A percentile compares a stretch with the other conserved stretches of the same genome.
Conservation (phyloP, 108 stramenopile species). For the Nannochloropsis gaditana region DNA sequence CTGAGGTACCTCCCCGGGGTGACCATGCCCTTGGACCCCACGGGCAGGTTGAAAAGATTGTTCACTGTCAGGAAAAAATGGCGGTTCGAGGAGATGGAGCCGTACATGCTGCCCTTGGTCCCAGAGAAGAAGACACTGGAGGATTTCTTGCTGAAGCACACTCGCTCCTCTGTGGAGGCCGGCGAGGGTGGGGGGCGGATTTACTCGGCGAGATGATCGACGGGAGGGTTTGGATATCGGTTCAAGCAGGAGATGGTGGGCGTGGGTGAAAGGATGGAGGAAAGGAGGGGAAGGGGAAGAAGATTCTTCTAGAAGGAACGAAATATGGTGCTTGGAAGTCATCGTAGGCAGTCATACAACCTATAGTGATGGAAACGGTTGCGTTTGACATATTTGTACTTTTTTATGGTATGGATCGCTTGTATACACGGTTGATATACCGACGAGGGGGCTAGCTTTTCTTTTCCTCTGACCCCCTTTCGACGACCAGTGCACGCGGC, state of each 20-base stretch:
- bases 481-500: too few species aligned
- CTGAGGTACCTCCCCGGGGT: not conserved
- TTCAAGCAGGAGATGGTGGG: too few species aligned
- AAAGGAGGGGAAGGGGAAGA: not conserved
- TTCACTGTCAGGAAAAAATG: conserved; percentile 20
- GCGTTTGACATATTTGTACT: too few species aligned
- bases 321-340: not conserved
- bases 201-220: not conserved
- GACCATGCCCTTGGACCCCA: not conserved
- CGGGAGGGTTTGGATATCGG: too few species aligned
- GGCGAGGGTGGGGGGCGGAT: not conserved
- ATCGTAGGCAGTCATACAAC: too few species aligned
- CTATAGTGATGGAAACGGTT: too few species aligned
- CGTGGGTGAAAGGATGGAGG: not conserved
- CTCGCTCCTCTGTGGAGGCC: not conserved
- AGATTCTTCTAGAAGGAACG: not conserved
- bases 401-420: too few species aligned
- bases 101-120: not conserved
- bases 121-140: not conserved
- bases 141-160: not conserved
- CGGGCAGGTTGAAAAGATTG: not conserved
- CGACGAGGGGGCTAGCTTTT: too few species aligned
- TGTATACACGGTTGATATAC: too few species aligned
- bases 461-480: too few species aligned
- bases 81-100: conserved; percentile 16